These are phyloP conservation scores for Tetratostichococcus sp. DNA, from an alignment of 139 green algal genomes.

Conservation along the genomic window DNA sequence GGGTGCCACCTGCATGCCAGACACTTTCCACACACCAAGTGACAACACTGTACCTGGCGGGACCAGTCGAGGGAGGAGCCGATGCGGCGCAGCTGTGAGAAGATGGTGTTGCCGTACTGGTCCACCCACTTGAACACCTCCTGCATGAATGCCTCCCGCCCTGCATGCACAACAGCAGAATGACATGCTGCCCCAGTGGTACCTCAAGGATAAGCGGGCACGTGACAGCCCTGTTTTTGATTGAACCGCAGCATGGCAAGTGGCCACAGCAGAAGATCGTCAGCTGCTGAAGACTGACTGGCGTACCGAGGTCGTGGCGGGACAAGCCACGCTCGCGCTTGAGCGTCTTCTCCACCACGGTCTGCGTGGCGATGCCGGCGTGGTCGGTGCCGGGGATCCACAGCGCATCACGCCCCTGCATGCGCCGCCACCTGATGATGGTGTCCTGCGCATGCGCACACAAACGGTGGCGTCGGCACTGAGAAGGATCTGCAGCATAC, in stretches of 20 bases:
- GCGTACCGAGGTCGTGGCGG: constrained; percentile 87
- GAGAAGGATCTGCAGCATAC: background rate
- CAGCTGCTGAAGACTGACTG: too few relatives aligned
- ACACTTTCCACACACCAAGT: too few relatives aligned
- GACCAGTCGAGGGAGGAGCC: constrained; percentile 89
- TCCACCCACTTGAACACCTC: constrained; percentile 87
- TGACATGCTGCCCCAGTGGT: too few relatives aligned
- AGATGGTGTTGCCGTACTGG: constrained; percentile 85
- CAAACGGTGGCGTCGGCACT: background rate
- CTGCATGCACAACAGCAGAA: constrained; percentile 27
- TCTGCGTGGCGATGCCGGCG: constrained; percentile 96
- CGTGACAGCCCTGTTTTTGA: background rate
- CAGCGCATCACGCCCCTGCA: constrained; percentile 88
- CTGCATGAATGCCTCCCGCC: constrained; percentile 87
- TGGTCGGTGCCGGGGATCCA: constrained; percentile 98
- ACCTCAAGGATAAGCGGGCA: background rate
- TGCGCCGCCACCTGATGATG: constrained; percentile 86
- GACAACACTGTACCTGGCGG: constrained; percentile 34
- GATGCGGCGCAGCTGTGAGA: constrained; percentile 82
- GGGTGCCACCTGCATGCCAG: too few relatives aligned
- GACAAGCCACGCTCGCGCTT: constrained; percentile 68
- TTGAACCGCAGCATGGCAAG: too few relatives aligned
- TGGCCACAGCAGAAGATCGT: too few relatives aligned
- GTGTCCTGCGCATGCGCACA: constrained; percentile 85
- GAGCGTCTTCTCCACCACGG: constrained; percentile 97